Percentiles rank a stretch among this genome's conserved stretches.
phyloP scores from a whole-genome alignment of 352 stramenopile species.

The Phytophthora hibernalis region DNA sequence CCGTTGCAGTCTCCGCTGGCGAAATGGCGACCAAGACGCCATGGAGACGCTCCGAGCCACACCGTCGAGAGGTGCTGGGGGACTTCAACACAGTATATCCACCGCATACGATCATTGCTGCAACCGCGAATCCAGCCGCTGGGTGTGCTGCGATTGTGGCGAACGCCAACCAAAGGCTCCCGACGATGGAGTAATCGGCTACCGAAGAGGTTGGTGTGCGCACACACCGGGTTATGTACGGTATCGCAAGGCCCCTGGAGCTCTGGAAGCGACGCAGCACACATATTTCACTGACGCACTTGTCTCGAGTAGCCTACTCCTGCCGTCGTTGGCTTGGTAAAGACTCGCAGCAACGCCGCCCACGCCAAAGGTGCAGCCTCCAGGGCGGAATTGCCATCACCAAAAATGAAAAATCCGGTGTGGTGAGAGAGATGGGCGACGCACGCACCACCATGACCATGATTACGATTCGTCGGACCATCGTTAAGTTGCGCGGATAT shows the following conservation, averaged over 20 bases:
- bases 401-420: conserved; percentile 23
- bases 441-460: conserved; percentile 1
- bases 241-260: no score
- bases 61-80: no score
- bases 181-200: neutral
- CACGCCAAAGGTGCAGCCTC: no score
- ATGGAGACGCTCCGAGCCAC: no score
- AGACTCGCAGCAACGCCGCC: neutral
- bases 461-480: conserved; percentile 39
- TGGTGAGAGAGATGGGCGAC: conserved; percentile 11
- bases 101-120: neutral
- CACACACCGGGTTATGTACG: neutral
- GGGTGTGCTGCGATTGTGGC: neutral
- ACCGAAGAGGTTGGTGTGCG: neutral
- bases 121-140: neutral
- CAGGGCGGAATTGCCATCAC: neutral
- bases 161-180: neutral
- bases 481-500: conserved; percentile 17
- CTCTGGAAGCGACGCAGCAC: no score
- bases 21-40: conserved; percentile 22
- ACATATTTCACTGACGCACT: no score
- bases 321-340: neutral
- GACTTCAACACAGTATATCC: neutral
- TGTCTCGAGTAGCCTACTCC: no score
- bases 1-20: neutral